Base-by-base conservation (phyloP, 257 asterid genomes). In the Penstemon eatonii region DNA sequence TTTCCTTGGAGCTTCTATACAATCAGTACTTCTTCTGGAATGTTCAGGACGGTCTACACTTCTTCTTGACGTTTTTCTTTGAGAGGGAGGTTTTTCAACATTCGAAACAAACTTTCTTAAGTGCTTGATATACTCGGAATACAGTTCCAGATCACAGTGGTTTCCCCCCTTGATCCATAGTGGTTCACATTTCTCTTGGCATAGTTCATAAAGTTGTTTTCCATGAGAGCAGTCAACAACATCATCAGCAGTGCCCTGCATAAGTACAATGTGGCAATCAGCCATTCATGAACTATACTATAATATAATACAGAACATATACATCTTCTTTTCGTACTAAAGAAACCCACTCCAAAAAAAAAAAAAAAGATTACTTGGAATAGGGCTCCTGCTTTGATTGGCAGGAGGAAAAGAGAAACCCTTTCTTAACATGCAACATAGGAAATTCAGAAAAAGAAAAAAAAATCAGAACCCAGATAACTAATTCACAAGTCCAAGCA, bases 221-320 rank as follows among this genome's bases (percentile, higher is more conserved):
- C 89, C 87, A 12, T 83, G 92, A 36, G 92, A 86, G 66, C 81
- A 83, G 76, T 83, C 78, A 58, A 86, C 92, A 5, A 83, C 92
- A 69, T 86, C 92, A 73, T 83, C 92, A 8, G 81, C 73, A 53
- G 92, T 86, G 7, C 89, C 92, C 87, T 86, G 80, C 76, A 74
- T 47, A 71, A 58, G 33, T 25, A 25, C 36, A 55, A 60, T 57
- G 46, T n/a, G 61, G 13, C 38, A 18, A 58, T 61, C 42, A 46
- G 50, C 40, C 4, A 60, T 13, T 53, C 58, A 53, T 53, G 58
- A 25, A 25, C 33, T 25, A 25, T 25, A 53, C 37, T 19, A 6
- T 3, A 13, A 7, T 18, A 53, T n/a, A 53, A 53, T 53, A 36
- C 13, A 53, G 15, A 53, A 36, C 54, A 49, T 15, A 53, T 19